Evolutionary conservation across 345 rosid species (phyloP).

Genomic region (Salix purpurea): DNA sequence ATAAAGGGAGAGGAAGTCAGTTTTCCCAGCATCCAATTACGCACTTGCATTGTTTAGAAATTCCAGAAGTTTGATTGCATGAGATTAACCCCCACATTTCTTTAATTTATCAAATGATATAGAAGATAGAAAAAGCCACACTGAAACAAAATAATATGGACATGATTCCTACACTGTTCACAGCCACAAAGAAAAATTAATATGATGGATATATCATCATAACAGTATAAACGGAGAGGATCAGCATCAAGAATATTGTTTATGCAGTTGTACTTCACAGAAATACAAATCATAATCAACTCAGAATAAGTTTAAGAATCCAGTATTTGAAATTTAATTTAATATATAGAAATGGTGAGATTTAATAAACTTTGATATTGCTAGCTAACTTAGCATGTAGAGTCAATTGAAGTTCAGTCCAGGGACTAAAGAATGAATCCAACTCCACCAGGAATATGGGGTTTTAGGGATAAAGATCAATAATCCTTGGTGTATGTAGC

Average conservation of each 20-base stretch:
- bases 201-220: background rate
- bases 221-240: background rate
- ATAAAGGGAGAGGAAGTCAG: constrained; percentile 20
- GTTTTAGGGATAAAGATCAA: background rate
- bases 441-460: background rate
- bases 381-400: background rate
- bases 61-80: background rate
- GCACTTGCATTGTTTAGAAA: background rate
- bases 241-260: background rate
- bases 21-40: constrained; percentile 7
- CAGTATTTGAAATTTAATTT: background rate
- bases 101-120: background rate
- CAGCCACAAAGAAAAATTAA: background rate
- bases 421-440: background rate
- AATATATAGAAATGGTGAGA: background rate
- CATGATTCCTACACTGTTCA: background rate
- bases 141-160: background rate
- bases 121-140: background rate
- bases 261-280: background rate
- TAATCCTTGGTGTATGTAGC: background rate
- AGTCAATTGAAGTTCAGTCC: background rate
- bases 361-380: background rate
- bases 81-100: background rate
- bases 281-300: background rate
- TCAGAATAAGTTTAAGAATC: background rate